A percentile compares a stretch with the other conserved stretches of the same genome.
Evolutionary conservation across 495 filamentous ascomycete genomes (phyloP).

Genomic region (Chlorociboria aeruginascens): DNA sequence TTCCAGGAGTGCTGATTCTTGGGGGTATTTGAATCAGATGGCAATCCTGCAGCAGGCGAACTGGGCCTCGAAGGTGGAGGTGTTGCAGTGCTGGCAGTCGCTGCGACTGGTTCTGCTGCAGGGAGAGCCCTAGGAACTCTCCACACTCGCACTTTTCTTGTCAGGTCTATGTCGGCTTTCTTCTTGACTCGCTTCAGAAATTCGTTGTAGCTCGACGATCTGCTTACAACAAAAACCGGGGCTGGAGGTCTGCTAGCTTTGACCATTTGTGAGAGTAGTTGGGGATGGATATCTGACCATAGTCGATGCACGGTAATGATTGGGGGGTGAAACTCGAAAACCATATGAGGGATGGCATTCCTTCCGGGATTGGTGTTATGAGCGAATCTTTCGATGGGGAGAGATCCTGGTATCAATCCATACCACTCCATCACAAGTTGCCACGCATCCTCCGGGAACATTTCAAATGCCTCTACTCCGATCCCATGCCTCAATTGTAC

Average conservation of each 20-base stretch:
- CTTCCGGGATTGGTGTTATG: conserved; percentile 58
- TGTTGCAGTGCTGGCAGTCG: conserved; percentile 6
- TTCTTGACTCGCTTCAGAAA: conserved; percentile 67
- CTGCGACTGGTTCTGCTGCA: conserved; percentile 22
- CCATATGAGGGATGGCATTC: conserved; percentile 46
- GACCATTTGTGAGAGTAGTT: conserved; percentile 42
- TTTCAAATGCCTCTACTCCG: conserved; percentile 56
- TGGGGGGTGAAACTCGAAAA: conserved; percentile 76
- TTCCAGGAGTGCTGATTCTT: conserved; percentile 39
- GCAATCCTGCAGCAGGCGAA: conserved; percentile 13
- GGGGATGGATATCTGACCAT: conserved; percentile 39
- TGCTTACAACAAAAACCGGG: conserved; percentile 55
- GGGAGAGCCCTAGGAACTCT: conserved; percentile 42
- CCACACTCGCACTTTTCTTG: conserved; percentile 17
- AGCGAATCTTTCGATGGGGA: conserved; percentile 61
- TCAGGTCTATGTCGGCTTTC: conserved; percentile 16
- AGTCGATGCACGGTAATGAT: conserved; percentile 80
- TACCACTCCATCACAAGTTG: conserved; percentile 73
- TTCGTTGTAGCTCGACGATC: conserved; percentile 49
- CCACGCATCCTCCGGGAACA: conserved; percentile 73
- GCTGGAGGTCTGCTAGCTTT: conserved; percentile 42
- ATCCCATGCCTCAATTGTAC: conserved; percentile 68
- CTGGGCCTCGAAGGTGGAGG: conserved; percentile 18
- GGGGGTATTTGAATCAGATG: conserved; percentile 2
- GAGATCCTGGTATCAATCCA: conserved; percentile 56